phyloP scores from a whole-genome alignment of 1,139 yeast genomes.

The Sugiyamaella grinbergsii region DNA sequence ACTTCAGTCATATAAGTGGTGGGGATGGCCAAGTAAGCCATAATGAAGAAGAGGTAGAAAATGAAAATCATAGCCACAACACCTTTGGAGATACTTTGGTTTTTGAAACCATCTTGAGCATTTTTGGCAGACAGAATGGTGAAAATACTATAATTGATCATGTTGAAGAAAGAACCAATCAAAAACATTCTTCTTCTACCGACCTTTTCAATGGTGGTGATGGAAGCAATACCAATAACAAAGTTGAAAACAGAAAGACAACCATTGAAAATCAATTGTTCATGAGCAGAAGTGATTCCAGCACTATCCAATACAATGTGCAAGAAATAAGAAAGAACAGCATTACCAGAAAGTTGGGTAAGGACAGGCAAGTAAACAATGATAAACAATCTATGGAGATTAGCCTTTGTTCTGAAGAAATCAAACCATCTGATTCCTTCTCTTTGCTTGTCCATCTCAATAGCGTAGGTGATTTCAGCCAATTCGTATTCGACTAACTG shows the following conservation, averaged over 20 bases:
- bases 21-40: slow-evolving; percentile 29
- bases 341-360: slow-evolving; percentile 23
- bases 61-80: slow-evolving; percentile 32
- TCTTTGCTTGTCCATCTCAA: slow-evolving; percentile 28
- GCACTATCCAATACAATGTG: slow-evolving; percentile 26
- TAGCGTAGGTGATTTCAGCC: slow-evolving; percentile 30
- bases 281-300: slow-evolving; percentile 26
- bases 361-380: slow-evolving; percentile 35
- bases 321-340: slow-evolving; percentile 29
- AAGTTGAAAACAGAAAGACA: slow-evolving; percentile 23
- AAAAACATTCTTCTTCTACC: slow-evolving; percentile 26
- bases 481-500: slow-evolving; percentile 31
- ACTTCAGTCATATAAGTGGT: slow-evolving; percentile 44
- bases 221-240: slow-evolving; percentile 25
- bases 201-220: slow-evolving; percentile 25
- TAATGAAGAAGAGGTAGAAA: slow-evolving; percentile 27
- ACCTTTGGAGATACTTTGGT: slow-evolving; percentile 24
- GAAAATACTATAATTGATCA: slow-evolving; percentile 20
- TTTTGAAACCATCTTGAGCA: slow-evolving; percentile 18
- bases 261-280: slow-evolving; percentile 25
- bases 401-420: slow-evolving; percentile 44
- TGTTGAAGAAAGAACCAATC: slow-evolving; percentile 12
- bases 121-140: slow-evolving; percentile 28
- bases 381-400: slow-evolving; percentile 47
- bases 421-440: slow-evolving; percentile 34